phyloP scores from a whole-genome alignment of 1,139 yeast species.

The Suhomyces panamericanus region DNA sequence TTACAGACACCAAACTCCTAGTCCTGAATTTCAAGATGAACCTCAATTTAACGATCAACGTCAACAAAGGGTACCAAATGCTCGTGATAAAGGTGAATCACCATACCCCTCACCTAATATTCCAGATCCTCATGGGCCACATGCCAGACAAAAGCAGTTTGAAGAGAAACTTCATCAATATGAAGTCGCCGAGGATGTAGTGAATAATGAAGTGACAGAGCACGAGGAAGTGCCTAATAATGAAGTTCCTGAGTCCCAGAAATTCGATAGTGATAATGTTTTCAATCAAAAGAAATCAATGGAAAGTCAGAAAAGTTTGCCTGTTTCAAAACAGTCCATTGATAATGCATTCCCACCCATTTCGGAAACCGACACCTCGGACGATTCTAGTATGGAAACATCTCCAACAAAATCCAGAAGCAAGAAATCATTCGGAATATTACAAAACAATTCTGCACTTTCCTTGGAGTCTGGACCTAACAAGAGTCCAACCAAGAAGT shows the following conservation, averaged over 20 bases:
- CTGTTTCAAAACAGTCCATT: constrained; percentile 5
- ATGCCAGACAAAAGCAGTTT: background rate
- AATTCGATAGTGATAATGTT: background rate
- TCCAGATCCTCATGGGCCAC: constrained; percentile 1
- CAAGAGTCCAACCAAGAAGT: constrained; percentile 20
- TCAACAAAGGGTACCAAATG: background rate
- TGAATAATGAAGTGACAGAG: background rate
- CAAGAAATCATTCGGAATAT: constrained; percentile 29
- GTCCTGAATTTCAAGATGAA: background rate
- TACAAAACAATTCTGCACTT: constrained; percentile 15
- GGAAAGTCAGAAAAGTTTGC: constrained; percentile 5
- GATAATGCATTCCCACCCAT: constrained; percentile 12
- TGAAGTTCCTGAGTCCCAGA: background rate
- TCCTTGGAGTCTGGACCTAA: constrained; percentile 8
- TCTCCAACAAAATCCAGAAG: constrained; percentile 21
- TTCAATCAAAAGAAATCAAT: constrained; percentile 4
- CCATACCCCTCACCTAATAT: constrained; percentile 14
- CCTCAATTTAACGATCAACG: background rate
- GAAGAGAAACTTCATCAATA: constrained; percentile 5
- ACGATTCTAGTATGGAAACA: constrained; percentile 18
- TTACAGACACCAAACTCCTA: constrained; percentile 12
- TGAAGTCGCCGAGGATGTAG: background rate
- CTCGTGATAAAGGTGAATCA: constrained; percentile 3
- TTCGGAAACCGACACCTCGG: constrained; percentile 13
- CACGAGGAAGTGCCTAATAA: background rate